Evolutionary conservation across 176 grass and related monocot species (phyloP).

Genomic region (Aegilops umbellulata): DNA sequence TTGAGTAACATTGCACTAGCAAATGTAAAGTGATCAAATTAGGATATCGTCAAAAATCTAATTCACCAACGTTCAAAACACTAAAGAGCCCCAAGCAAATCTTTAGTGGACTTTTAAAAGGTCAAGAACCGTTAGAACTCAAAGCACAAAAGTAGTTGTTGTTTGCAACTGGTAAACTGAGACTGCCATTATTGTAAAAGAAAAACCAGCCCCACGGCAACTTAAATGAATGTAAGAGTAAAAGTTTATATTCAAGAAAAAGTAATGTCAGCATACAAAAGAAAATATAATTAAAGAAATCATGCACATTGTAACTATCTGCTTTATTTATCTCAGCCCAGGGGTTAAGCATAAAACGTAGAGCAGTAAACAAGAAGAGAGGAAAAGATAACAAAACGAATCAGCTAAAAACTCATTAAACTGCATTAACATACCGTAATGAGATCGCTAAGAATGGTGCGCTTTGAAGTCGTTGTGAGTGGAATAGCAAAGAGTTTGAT

Average conservation of each 20-base stretch:
- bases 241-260: not conserved
- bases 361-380: not conserved
- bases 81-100: not conserved
- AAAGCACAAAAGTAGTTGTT: not conserved
- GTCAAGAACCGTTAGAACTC: not conserved
- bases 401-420: not conserved
- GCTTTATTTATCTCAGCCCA: slow-evolving; percentile 3
- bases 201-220: not conserved
- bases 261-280: not conserved
- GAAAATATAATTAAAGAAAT: slow-evolving; percentile 7
- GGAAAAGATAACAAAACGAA: not conserved
- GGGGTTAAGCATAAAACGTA: not conserved
- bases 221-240: slow-evolving; percentile 6
- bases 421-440: slow-evolving; percentile 70
- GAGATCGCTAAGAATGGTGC: slow-evolving; percentile 89
- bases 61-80: not conserved
- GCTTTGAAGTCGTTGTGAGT: slow-evolving; percentile 76
- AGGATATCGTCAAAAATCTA: not conserved
- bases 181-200: not conserved
- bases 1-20: not conserved
- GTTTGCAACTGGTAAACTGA: not conserved
- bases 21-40: not conserved
- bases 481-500: slow-evolving; percentile 94
- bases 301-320: not conserved
- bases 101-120: not conserved